Evolutionary conservation across 352 stramenopile species (phyloP).

Genomic region (Phytophthora parvispora): DNA sequence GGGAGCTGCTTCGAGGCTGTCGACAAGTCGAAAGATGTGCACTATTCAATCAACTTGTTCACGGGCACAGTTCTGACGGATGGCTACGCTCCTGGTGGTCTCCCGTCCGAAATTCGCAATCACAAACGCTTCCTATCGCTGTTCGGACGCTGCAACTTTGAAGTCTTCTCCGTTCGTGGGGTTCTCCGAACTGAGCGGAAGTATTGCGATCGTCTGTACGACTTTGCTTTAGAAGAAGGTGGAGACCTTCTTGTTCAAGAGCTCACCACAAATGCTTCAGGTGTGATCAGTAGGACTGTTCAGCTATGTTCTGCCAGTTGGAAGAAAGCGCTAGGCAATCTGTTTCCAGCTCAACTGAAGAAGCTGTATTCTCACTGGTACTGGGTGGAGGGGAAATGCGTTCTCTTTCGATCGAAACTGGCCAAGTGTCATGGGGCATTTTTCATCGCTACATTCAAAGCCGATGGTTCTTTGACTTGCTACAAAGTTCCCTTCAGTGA

Average conservation of each 20-base stretch:
- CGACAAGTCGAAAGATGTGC: conserved; percentile 8
- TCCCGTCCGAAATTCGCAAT: conserved; percentile 46
- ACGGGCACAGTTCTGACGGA: conserved; percentile 53
- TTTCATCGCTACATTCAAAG: conserved; percentile 31
- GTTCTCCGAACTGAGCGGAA: conserved; percentile 40
- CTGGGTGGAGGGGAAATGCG: conserved; percentile 50
- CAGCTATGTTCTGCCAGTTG: conserved; percentile 45
- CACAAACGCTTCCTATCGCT: conserved; percentile 43
- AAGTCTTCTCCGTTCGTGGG: conserved; percentile 43
- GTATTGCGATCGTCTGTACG: conserved; percentile 40
- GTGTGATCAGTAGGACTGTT: conserved; percentile 21
- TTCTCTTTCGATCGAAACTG: conserved; percentile 44
- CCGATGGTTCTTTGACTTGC: conserved; percentile 18
- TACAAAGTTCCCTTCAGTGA: conserved; percentile 48
- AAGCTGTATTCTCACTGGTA: conserved; percentile 62
- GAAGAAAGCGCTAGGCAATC: conserved; percentile 21
- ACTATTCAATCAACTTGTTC: conserved; percentile 66
- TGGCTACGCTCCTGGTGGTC: conserved; percentile 43
- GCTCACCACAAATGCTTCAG: conserved; percentile 7
- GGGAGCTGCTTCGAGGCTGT: conserved; percentile 43
- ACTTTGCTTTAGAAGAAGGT: conserved; percentile 37
- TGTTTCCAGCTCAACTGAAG: conserved; percentile 37
- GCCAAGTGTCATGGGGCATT: conserved; percentile 24
- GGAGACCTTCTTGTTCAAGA: conserved; percentile 49
- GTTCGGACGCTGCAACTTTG: conserved; percentile 63